A percentile compares a stretch with the other conserved stretches of the same genome.
phyloP scores from a whole-genome alignment of 208 protist species.

The Trypanosoma scelopori region DNA sequence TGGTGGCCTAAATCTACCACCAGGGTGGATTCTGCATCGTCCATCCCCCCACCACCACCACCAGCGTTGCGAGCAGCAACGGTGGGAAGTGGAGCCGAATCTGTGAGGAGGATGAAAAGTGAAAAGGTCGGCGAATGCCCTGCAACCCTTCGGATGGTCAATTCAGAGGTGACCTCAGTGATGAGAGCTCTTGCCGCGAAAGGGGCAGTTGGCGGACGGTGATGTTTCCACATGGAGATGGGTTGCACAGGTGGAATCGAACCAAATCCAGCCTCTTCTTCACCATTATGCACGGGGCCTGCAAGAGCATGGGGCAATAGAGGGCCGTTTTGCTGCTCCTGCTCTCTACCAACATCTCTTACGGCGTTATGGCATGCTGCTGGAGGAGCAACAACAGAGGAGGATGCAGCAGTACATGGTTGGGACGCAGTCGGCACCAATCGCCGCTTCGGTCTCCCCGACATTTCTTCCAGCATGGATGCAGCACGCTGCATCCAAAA shows the following conservation, averaged over 20 bases:
- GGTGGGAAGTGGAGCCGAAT: slow-evolving; percentile 7
- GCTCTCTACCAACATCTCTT: slow-evolving; percentile 11
- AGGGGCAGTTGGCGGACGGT: slow-evolving; percentile 5
- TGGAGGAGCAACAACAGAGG: slow-evolving; percentile 24
- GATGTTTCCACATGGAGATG: slow-evolving; percentile 5
- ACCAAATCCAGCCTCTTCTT: neutral
- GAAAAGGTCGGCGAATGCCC: slow-evolving; percentile 3
- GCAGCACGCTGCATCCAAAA: slow-evolving; percentile 44
- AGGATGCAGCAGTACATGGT: neutral
- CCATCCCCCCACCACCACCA: neutral
- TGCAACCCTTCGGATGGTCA: slow-evolving; percentile 11
- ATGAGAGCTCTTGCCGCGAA: slow-evolving; percentile 8
- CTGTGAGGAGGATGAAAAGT: slow-evolving; percentile 48
- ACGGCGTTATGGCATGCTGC: slow-evolving; percentile 23
- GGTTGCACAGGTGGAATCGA: neutral
- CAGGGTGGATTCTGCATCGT: slow-evolving; percentile 29
- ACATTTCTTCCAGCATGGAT: slow-evolving; percentile 35
- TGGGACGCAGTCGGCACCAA: neutral
- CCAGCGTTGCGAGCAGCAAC: neutral
- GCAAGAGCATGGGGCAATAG: too few relatives aligned
- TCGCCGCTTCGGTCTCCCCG: slow-evolving; percentile 36
- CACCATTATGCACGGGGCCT: too few relatives aligned
- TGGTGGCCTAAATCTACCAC: slow-evolving; percentile 63
- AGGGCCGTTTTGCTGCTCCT: too few relatives aligned
- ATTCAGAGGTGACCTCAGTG: slow-evolving; percentile 17